These are phyloP conservation scores for Arachnopeziza araneosa DNA, from an alignment of 2,329 filamentous ascomycete species.

Conservation along the genomic window DNA sequence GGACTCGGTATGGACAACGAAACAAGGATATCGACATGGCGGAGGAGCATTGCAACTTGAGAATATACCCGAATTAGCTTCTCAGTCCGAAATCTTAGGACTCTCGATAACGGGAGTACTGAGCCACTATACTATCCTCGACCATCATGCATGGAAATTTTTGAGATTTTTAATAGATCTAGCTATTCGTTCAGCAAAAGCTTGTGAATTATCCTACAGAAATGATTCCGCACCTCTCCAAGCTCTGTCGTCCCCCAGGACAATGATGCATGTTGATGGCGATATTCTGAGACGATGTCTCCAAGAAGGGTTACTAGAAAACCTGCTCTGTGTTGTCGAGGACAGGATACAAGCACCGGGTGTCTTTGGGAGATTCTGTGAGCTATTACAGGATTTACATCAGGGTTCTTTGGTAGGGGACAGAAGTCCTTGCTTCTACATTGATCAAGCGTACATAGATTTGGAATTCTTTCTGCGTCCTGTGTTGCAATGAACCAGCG, in stretches of 20 bases:
- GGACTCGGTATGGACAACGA: constrained; percentile 20
- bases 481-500: constrained; percentile 35
- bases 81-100: constrained; percentile 49
- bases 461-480: constrained; percentile 48
- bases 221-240: constrained; percentile 28
- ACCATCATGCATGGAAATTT: constrained; percentile 57
- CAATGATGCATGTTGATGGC: constrained; percentile 60
- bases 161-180: constrained; percentile 71
- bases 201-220: constrained; percentile 45
- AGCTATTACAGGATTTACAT: constrained; percentile 47
- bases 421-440: constrained; percentile 32
- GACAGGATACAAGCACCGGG: constrained; percentile 5
- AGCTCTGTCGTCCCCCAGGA: constrained; percentile 36
- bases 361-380: constrained; percentile 36
- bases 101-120: constrained; percentile 64
- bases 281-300: constrained; percentile 56
- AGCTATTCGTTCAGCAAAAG: constrained; percentile 40
- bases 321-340: constrained; percentile 30
- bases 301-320: constrained; percentile 40
- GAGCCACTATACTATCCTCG: constrained; percentile 63
- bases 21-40: background rate
- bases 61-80: constrained; percentile 11
- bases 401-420: constrained; percentile 33
- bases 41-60: background rate
- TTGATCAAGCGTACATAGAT: constrained; percentile 47